Evolutionary conservation across 1,284 basidiomycete genomes (phyloP).

Genomic region (Stygiomarasmius scandens): DNA sequence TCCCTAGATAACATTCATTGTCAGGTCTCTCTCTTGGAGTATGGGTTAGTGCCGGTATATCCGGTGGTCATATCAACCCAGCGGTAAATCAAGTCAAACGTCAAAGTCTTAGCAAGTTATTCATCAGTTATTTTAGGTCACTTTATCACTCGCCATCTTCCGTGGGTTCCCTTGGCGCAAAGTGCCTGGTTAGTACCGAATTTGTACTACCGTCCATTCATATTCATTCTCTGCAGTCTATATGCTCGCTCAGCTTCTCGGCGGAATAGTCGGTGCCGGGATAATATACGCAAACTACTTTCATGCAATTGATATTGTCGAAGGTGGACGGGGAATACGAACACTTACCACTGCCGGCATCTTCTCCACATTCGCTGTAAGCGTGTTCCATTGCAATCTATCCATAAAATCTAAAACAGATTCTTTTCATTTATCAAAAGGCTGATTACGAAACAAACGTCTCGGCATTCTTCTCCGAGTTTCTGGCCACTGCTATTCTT

Average conservation of each 20-base stretch:
- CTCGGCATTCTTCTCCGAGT: constrained; percentile 37
- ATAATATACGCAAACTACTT: constrained; percentile 80
- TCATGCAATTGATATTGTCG: constrained; percentile 72
- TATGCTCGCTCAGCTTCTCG: constrained; percentile 39
- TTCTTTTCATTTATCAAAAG: constrained; percentile 18
- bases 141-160: constrained; percentile 48
- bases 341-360: constrained; percentile 70
- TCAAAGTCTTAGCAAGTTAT: background rate
- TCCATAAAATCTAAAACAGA: too few relatives aligned
- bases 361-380: constrained; percentile 73
- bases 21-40: constrained; percentile 57
- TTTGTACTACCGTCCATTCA: too few relatives aligned
- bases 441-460: constrained; percentile 26
- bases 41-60: constrained; percentile 67
- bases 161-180: constrained; percentile 58
- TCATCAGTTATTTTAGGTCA: constrained; percentile 28
- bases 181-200: constrained; percentile 41
- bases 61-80: constrained; percentile 81
- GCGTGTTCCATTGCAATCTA: constrained; percentile 25
- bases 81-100: constrained; percentile 47
- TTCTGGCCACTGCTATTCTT: constrained; percentile 39
- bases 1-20: background rate
- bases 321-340: constrained; percentile 62
- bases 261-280: constrained; percentile 67
- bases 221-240: too few relatives aligned